Percentiles rank a stretch among this genome's conserved stretches.
phyloP scores from a whole-genome alignment of 805 yeast species.

The Saccharomycopsis amapae region DNA sequence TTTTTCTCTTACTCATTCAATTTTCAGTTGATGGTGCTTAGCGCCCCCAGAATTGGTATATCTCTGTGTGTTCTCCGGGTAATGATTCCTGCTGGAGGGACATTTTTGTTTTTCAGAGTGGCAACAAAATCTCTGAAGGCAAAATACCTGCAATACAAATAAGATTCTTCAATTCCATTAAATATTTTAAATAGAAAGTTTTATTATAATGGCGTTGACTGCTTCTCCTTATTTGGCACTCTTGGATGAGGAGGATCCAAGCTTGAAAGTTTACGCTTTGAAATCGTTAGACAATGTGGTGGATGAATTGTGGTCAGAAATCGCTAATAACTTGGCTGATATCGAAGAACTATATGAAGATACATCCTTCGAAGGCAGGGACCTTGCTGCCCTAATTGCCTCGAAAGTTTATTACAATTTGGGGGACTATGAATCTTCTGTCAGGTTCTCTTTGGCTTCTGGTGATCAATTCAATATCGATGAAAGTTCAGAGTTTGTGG shows the following conservation, averaged over 20 bases:
- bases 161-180: too few relatives aligned
- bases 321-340: slow-evolving; percentile 80
- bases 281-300: slow-evolving; percentile 73
- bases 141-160: too few relatives aligned
- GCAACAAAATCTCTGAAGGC: too few relatives aligned
- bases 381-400: slow-evolving; percentile 84
- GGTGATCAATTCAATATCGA: slow-evolving; percentile 70
- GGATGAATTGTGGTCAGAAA: slow-evolving; percentile 95
- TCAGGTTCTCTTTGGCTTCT: slow-evolving; percentile 80
- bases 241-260: slow-evolving; percentile 71
- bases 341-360: slow-evolving; percentile 92
- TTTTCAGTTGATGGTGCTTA: too few relatives aligned
- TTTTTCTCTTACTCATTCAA: too few relatives aligned
- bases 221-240: slow-evolving; percentile 92
- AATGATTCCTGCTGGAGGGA: too few relatives aligned
- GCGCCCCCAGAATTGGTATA: too few relatives aligned
- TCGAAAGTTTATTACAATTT: slow-evolving; percentile 87
- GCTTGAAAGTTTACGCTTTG: slow-evolving; percentile 78
- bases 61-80: too few relatives aligned
- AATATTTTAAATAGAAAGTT: too few relatives aligned
- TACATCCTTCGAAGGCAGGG: slow-evolving; percentile 61
- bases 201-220: slow-evolving; percentile 25
- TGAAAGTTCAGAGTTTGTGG: slow-evolving; percentile 77
- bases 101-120: too few relatives aligned
- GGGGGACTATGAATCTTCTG: slow-evolving; percentile 90